Conservation (phyloP, 768 basidiomycete species). For the Cystofilobasidium ferigula region DNA sequence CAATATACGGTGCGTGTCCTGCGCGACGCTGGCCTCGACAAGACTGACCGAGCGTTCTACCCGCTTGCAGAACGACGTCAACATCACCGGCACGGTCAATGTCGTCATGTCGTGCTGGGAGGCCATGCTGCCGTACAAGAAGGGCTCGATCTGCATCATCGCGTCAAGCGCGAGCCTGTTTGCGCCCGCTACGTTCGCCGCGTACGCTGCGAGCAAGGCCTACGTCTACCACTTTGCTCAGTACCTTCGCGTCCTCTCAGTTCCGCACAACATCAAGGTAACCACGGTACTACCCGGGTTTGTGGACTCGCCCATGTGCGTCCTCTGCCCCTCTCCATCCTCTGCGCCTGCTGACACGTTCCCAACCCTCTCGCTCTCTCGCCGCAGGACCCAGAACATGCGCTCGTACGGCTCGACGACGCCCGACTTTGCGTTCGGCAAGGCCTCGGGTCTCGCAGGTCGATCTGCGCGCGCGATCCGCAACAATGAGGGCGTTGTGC, state of each 20-base stretch:
- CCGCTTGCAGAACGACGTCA: not conserved
- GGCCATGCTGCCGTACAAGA: conserved; percentile 8
- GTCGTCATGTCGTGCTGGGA: not conserved
- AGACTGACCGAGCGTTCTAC: not conserved
- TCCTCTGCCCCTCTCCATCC: not conserved
- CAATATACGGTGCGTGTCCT: not conserved
- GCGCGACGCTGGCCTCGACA: not conserved
- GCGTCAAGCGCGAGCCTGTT: not conserved
- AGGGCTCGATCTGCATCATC: conserved; percentile 1
- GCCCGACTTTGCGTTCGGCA: not conserved
- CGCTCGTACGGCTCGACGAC: not conserved
- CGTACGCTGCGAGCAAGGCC: conserved; percentile 6
- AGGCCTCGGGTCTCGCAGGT: not conserved
- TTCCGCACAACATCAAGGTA: conserved; percentile 15
- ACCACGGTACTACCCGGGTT: conserved; percentile 1
- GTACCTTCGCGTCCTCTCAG: conserved; percentile 1
- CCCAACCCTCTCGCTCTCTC: not conserved
- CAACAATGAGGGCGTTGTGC: conserved; percentile 4
- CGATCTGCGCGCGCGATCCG: not conserved
- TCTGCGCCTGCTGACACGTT: not conserved
- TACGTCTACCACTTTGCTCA: conserved; percentile 9
- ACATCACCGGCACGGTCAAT: not conserved
- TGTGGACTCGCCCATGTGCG: conserved; percentile 3
- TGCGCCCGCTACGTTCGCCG: conserved; percentile 3
- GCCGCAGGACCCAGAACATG: not conserved